Evolutionary conservation across 345 rosid genomes (phyloP), one percentile per base, ranked within the genome.

Genomic region (Aquilaria malaccensis): DNA sequence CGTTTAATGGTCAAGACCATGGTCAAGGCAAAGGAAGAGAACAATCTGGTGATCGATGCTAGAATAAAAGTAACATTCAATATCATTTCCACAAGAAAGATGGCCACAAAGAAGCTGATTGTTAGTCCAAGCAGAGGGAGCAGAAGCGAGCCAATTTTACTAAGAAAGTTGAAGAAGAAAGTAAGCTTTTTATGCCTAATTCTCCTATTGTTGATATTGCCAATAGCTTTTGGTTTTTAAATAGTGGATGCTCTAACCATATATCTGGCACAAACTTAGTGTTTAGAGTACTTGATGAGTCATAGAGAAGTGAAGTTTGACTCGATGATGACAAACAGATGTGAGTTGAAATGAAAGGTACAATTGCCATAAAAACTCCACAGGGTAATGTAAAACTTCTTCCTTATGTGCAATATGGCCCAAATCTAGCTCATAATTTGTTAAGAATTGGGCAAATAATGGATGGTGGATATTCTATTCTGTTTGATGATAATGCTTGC

Each of bases 261-360:
- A 57, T 49, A 50, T 4, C 43, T 37, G 0, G 1, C 1, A 12
- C 4, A 12, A 49, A 2, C 10, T 9, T 7, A 9, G 5, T 9
- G 13, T 56, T 54, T 11, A 64, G 45, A 6, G n/a, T 56, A 1
- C 61, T 64, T 49, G 48, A 66, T 37, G 22, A 58, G 47, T 11
- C 43, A 14, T 10, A 41, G 0, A 63, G 41, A 41, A 2, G 30
- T 0, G 9, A 52, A 0, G 67, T 63, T 22, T 22, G 22, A 22
- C 22, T 22, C 22, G 0, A 22, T 22, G 59, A 63, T 7, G 9
- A 63, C 10, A 63, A 52, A 2, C 37, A 54, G 12, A 6, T 63
- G 0, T 11, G 52, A 37, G 50, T 63, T 14, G 59, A 63, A 43
- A 51, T 50, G 0, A 37, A 49, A 63, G 59, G 64, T 30, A 49